These are phyloP conservation scores for sunflower (Helianthus annuus) DNA, from an alignment of 129 eudicot species.

Conservation along the genomic window HanXRQr2.0-SUNRISE NC_035437.2:162774014-162774513, in stretches of 20 bases:
- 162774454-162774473: slow-evolving; percentile 17
- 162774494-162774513: slow-evolving; percentile 29
- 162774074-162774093: slow-evolving; percentile 61
- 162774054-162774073: slow-evolving; percentile 69
- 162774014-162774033: neutral
- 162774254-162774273: slow-evolving; percentile 56
- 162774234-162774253: slow-evolving; percentile 48
- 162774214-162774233: neutral
- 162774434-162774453: slow-evolving; percentile 15
- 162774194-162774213: neutral
- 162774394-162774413: slow-evolving; percentile 14
- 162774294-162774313: slow-evolving; percentile 24
- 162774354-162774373: neutral
- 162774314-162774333: neutral
- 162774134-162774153: slow-evolving; percentile 5
- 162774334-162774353: neutral
- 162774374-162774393: slow-evolving; percentile 27
- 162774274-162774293: slow-evolving; percentile 28
- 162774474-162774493: slow-evolving; percentile 21
- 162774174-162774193: neutral
- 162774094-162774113: slow-evolving; percentile 63
- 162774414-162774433: slow-evolving; percentile 7
- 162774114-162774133: neutral
- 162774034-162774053: neutral
- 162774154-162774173: slow-evolving; percentile 6